Percentiles rank a stretch among this genome's conserved stretches.
phyloP scores from a whole-genome alignment of 2,329 filamentous ascomycete genomes.

The Paecilomyces formosus region DNA sequence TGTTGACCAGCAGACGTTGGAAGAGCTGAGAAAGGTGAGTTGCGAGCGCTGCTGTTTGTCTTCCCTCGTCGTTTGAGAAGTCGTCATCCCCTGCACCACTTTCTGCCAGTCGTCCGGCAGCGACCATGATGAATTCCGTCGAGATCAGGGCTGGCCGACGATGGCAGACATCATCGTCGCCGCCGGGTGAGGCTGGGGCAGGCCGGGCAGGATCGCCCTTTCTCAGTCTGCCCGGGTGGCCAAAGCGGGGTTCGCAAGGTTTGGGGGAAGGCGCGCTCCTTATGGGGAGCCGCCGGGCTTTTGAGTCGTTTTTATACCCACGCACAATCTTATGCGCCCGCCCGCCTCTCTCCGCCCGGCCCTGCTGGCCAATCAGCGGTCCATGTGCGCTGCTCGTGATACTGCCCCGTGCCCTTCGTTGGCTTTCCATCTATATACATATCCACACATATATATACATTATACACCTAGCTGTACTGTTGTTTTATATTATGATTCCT shows the following conservation, averaged over 20 bases:
- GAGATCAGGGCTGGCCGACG: not conserved
- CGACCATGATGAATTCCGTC: not conserved
- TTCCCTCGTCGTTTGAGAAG: too few species aligned
- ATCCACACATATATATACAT: not conserved
- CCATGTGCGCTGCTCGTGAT: not conserved
- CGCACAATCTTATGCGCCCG: slow-evolving; percentile 5
- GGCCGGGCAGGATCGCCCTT: not conserved
- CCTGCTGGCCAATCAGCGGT: slow-evolving; percentile 12
- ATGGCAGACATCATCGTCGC: not conserved
- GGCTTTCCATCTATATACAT: slow-evolving; percentile 2
- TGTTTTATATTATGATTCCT: too few species aligned
- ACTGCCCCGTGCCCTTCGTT: not conserved
- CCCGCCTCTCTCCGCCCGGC: slow-evolving; percentile 10
- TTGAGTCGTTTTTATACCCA: slow-evolving; percentile 35
- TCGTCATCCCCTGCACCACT: not conserved
- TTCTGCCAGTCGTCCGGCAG: not conserved
- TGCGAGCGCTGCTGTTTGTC: slow-evolving; percentile 2
- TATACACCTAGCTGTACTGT: too few species aligned
- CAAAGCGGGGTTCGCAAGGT: slow-evolving; percentile 16
- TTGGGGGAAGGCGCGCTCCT: slow-evolving; percentile 26
- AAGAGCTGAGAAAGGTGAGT: slow-evolving; percentile 82
- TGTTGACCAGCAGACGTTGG: slow-evolving; percentile 76
- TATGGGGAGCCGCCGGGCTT: slow-evolving; percentile 26
- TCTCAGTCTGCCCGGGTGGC: slow-evolving; percentile 5
- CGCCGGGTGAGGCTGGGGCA: not conserved